These are phyloP conservation scores for Pyrus betulifolia DNA, from an alignment of 306 rosid species.

Conservation along the genomic window DNA sequence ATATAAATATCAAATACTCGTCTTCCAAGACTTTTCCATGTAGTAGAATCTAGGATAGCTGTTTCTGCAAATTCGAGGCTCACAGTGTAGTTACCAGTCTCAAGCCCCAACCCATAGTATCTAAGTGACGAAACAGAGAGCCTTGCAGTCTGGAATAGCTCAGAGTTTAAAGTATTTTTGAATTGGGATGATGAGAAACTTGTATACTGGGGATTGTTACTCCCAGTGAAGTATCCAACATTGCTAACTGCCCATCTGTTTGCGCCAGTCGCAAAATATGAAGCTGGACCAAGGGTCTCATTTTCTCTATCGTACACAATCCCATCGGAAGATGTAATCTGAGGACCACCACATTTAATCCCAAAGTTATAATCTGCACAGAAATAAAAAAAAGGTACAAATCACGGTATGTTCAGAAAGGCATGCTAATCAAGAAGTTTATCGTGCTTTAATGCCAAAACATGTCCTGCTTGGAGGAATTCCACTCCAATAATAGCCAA, in stretches of 20 bases:
- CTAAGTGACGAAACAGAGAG: slow-evolving; percentile 74
- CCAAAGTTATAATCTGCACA: slow-evolving; percentile 53
- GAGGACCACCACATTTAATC: slow-evolving; percentile 64
- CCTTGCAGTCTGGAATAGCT: slow-evolving; percentile 60
- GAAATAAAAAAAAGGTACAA: not conserved
- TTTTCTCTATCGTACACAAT: slow-evolving; percentile 38
- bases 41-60: slow-evolving; percentile 20
- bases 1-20: slow-evolving; percentile 67
- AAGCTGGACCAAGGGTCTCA: slow-evolving; percentile 59
- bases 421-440: not conserved
- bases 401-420: not conserved
- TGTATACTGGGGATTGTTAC: slow-evolving; percentile 10
- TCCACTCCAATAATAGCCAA: not conserved
- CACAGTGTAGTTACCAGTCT: slow-evolving; percentile 32
- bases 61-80: slow-evolving; percentile 63
- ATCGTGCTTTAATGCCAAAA: too few relatives aligned
- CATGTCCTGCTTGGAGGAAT: not conserved
- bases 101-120: slow-evolving; percentile 25
- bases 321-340: slow-evolving; percentile 27
- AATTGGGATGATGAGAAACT: slow-evolving; percentile 30
- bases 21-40: slow-evolving; percentile 67
- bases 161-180: slow-evolving; percentile 34
- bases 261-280: slow-evolving; percentile 47
- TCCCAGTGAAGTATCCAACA: slow-evolving; percentile 44
- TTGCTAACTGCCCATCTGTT: slow-evolving; percentile 69